Percentiles rank a stretch among this genome's conserved stretches.
These are phyloP conservation scores for Arabidopsis lyrata DNA, from an alignment of 441 rosid species.

Conservation along the genomic window DNA sequence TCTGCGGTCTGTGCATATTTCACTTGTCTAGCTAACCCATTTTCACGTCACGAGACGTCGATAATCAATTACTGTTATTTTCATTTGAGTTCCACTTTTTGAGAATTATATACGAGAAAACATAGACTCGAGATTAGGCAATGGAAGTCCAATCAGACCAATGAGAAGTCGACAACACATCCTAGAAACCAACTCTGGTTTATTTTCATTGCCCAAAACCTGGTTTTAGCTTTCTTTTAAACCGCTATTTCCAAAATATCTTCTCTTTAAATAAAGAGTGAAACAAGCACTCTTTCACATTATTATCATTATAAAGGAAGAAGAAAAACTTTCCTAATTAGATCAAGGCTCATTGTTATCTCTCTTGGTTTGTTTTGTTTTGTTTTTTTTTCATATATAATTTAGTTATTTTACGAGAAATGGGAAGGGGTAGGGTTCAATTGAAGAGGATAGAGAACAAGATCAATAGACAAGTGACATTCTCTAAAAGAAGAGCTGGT, in stretches of 20 bases:
- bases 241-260: constrained; percentile 39
- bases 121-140: constrained; percentile 31
- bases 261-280: constrained; percentile 38
- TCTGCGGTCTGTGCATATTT: constrained; percentile 28
- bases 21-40: constrained; percentile 28
- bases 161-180: constrained; percentile 46
- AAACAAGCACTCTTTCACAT: constrained; percentile 25
- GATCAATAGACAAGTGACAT: constrained; percentile 72
- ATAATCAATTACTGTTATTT: constrained; percentile 19
- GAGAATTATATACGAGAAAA: constrained; percentile 10
- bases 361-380: constrained; percentile 47
- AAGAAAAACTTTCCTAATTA: constrained; percentile 35
- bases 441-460: constrained; percentile 73
- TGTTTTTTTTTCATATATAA: constrained; percentile 21
- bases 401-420: constrained; percentile 22
- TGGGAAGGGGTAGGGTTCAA: constrained; percentile 79
- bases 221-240: constrained; percentile 37
- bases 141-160: constrained; percentile 43
- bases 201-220: constrained; percentile 19
- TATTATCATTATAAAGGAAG: constrained; percentile 28
- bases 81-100: neutral
- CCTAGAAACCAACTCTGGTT: constrained; percentile 38
- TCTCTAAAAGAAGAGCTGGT: constrained; percentile 67
- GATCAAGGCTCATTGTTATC: no score
- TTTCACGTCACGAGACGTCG: constrained; percentile 33